phyloP scores from a whole-genome alignment of 2,329 filamentous ascomycete species.

The Fragosphaeria purpurea region DNA sequence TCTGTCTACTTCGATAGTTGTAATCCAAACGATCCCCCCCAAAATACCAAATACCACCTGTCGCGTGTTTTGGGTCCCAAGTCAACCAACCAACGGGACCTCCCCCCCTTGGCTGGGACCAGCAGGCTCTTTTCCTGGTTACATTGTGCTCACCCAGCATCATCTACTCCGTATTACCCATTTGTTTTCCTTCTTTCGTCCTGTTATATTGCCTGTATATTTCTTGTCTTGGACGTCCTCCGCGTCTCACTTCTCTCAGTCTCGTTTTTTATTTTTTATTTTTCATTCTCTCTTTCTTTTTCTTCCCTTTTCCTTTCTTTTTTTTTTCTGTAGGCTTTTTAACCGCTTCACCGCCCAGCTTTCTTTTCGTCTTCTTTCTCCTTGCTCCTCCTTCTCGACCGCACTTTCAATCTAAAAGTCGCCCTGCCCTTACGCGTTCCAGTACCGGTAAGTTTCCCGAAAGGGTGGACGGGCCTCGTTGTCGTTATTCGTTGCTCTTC shows the following conservation, averaged over 20 bases:
- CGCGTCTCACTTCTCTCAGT: background rate
- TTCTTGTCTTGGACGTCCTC: background rate
- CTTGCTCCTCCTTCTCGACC: background rate
- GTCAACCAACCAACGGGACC: background rate
- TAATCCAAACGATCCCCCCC: background rate
- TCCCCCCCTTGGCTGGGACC: background rate
- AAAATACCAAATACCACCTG: conserved; percentile 2
- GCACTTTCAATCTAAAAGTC: conserved; percentile 2
- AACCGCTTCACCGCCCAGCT: too few relatives aligned
- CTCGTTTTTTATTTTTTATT: conserved; percentile 1
- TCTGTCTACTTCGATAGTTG: background rate
- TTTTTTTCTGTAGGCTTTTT: background rate
- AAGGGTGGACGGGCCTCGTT: background rate
- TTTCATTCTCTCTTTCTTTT: background rate
- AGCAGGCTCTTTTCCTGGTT: background rate
- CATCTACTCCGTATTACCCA: background rate
- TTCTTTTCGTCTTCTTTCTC: background rate
- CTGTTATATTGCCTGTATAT: background rate
- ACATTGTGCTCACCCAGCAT: background rate
- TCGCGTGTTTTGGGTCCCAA: background rate
- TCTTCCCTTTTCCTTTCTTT: background rate
- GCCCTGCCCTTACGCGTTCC: background rate
- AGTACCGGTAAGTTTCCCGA: conserved; percentile 5
- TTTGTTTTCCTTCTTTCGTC: background rate
- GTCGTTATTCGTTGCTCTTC: background rate